phyloP scores from a whole-genome alignment of 345 rosid genomes.

The Conringia planisiliqua region DNA sequence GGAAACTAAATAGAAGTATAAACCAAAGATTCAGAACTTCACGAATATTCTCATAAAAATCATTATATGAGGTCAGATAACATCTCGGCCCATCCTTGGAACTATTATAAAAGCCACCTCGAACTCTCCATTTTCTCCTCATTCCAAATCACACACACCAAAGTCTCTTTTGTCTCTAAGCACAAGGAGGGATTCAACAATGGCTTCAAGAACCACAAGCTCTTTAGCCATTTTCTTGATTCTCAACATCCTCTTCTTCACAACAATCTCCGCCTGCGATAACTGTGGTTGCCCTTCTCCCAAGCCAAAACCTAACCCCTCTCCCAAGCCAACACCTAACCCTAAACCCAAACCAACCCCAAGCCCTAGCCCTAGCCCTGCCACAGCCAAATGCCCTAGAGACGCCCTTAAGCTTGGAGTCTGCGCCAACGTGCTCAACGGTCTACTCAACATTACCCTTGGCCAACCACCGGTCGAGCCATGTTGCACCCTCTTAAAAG shows the following conservation, averaged over 20 bases:
- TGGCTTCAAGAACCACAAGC: slow-evolving; percentile 49
- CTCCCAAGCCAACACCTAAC: slow-evolving; percentile 28
- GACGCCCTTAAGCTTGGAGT: slow-evolving; percentile 48
- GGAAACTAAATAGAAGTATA: not conserved
- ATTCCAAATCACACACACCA: slow-evolving; percentile 10
- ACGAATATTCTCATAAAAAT: not conserved
- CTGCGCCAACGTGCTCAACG: slow-evolving; percentile 40
- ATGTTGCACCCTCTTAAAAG: slow-evolving; percentile 44
- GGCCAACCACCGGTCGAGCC: slow-evolving; percentile 44
- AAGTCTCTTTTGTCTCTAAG: not conserved
- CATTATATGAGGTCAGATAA: slow-evolving; percentile 1
- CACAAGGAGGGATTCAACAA: not conserved
- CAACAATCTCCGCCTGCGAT: slow-evolving; percentile 43
- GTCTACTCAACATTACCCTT: slow-evolving; percentile 37
- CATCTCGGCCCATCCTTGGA: slow-evolving; percentile 5
- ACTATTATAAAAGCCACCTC: slow-evolving; percentile 44
- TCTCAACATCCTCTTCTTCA: slow-evolving; percentile 50
- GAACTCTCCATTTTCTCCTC: slow-evolving; percentile 13
- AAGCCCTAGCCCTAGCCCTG: slow-evolving; percentile 33
- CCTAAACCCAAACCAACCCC: slow-evolving; percentile 37
- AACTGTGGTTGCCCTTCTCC: slow-evolving; percentile 46
- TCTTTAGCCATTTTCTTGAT: slow-evolving; percentile 49
- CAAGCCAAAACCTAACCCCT: slow-evolving; percentile 38
- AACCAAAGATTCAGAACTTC: not conserved
- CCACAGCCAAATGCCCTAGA: slow-evolving; percentile 33